Evolutionary conservation across 2,329 filamentous ascomycete genomes (phyloP).

Genomic region (Beauveria caledonica): DNA sequence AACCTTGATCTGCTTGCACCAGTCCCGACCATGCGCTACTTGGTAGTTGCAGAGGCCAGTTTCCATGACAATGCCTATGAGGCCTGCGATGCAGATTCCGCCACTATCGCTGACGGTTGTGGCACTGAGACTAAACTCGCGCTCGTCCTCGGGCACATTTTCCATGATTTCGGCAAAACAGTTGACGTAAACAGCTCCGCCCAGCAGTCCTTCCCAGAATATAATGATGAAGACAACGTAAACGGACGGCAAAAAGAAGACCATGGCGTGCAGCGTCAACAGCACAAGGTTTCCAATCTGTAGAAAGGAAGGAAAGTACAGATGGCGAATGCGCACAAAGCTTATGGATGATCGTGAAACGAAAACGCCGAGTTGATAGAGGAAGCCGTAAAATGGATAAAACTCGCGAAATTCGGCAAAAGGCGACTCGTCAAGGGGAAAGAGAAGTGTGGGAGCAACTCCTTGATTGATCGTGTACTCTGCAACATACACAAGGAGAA

Average conservation of each 20-base stretch:
- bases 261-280: slow-evolving; percentile 67
- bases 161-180: slow-evolving; percentile 94
- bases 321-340: slow-evolving; percentile 69
- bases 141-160: slow-evolving; percentile 63
- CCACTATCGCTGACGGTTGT: slow-evolving; percentile 88
- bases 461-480: slow-evolving; percentile 98
- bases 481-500: slow-evolving; percentile 86
- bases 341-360: slow-evolving; percentile 86
- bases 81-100: slow-evolving; percentile 81
- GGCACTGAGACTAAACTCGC: slow-evolving; percentile 85
- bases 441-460: slow-evolving; percentile 81
- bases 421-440: slow-evolving; percentile 66
- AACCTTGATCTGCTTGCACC: slow-evolving; percentile 53
- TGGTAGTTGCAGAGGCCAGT: slow-evolving; percentile 77
- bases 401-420: slow-evolving; percentile 79
- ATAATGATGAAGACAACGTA: slow-evolving; percentile 79
- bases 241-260: slow-evolving; percentile 74
- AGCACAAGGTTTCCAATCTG: slow-evolving; percentile 71
- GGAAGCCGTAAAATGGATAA: slow-evolving; percentile 89
- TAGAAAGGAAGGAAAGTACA: slow-evolving; percentile 76
- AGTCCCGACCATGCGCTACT: slow-evolving; percentile 68
- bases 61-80: slow-evolving; percentile 77
- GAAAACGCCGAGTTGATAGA: slow-evolving; percentile 94
- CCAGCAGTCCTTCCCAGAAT: slow-evolving; percentile 91
- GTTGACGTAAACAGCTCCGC: slow-evolving; percentile 89